Evolutionary conservation across 768 basidiomycete species (phyloP).

Genomic region (Megacollybia marginata): DNA sequence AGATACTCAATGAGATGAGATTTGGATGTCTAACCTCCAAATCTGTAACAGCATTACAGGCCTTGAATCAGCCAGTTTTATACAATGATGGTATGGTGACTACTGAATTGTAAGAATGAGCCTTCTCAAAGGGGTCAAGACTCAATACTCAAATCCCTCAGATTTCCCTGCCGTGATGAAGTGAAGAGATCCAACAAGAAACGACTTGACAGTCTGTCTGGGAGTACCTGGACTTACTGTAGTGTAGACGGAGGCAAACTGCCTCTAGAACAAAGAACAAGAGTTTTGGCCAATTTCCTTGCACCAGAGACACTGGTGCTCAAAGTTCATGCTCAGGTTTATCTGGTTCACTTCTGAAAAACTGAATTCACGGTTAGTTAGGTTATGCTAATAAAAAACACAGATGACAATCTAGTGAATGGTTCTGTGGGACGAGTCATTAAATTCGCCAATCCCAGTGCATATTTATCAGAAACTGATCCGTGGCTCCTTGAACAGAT

Average conservation of each 20-base stretch:
- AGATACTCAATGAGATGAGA: slow-evolving; percentile 72
- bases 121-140: slow-evolving; percentile 13
- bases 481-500: background rate
- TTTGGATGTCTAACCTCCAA: slow-evolving; percentile 33
- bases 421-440: slow-evolving; percentile 71
- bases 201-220: slow-evolving; percentile 42
- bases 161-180: slow-evolving; percentile 63
- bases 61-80: slow-evolving; percentile 9
- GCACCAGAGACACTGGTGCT: slow-evolving; percentile 48
- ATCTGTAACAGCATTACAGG: slow-evolving; percentile 17
- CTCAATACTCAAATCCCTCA: slow-evolving; percentile 45
- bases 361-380: slow-evolving; percentile 24
- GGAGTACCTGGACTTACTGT: slow-evolving; percentile 32
- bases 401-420: slow-evolving; percentile 70
- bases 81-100: too few relatives aligned
- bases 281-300: slow-evolving; percentile 54
- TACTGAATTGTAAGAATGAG: too few relatives aligned
- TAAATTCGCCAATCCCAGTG: slow-evolving; percentile 34
- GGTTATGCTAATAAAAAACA: slow-evolving; percentile 76
- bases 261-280: slow-evolving; percentile 37
- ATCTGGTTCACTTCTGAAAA: background rate
- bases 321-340: slow-evolving; percentile 37
- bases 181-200: slow-evolving; percentile 58
- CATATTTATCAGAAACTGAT: background rate
- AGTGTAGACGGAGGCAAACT: slow-evolving; percentile 50